Evolutionary conservation across 371 early-diverging fungal genomes (phyloP).

Genomic region (Cokeromyces recurvatus): DNA sequence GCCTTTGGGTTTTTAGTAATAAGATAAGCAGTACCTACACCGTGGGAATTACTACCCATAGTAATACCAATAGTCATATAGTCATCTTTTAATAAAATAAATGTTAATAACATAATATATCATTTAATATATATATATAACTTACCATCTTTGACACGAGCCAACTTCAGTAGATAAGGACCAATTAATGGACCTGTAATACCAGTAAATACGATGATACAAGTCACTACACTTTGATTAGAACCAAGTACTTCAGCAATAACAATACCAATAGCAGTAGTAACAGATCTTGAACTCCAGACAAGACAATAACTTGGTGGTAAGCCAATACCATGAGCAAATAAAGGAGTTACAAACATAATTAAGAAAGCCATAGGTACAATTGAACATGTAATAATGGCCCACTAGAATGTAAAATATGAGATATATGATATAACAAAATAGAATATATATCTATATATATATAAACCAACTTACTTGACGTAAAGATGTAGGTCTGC

Average conservation of each 20-base stretch:
- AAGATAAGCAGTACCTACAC: constrained; percentile 28
- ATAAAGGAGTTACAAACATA: constrained; percentile 30
- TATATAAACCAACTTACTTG: constrained; percentile 9
- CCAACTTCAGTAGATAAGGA: constrained; percentile 14
- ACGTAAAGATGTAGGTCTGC: constrained; percentile 8
- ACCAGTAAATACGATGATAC: constrained; percentile 27
- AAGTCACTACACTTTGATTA: constrained; percentile 22
- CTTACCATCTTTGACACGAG: constrained; percentile 24
- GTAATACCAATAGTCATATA: constrained; percentile 30
- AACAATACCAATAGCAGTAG: constrained; percentile 35
- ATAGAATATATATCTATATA: neutral
- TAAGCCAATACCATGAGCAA: constrained; percentile 26
- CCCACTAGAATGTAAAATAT: constrained; percentile 8
- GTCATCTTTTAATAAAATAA: constrained; percentile 17
- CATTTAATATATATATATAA: neutral
- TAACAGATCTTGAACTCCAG: constrained; percentile 24
- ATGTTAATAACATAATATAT: no score
- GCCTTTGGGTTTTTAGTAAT: constrained; percentile 22
- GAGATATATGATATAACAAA: neutral
- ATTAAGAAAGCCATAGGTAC: constrained; percentile 17
- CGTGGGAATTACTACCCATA: constrained; percentile 31
- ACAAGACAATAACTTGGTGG: constrained; percentile 18
- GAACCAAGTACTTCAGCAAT: constrained; percentile 22
- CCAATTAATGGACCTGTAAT: constrained; percentile 26
- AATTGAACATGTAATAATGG: constrained; percentile 11